phyloP scores from a whole-genome alignment of 179 eudicot species.

The Sideroxylon spinosum region DNA sequence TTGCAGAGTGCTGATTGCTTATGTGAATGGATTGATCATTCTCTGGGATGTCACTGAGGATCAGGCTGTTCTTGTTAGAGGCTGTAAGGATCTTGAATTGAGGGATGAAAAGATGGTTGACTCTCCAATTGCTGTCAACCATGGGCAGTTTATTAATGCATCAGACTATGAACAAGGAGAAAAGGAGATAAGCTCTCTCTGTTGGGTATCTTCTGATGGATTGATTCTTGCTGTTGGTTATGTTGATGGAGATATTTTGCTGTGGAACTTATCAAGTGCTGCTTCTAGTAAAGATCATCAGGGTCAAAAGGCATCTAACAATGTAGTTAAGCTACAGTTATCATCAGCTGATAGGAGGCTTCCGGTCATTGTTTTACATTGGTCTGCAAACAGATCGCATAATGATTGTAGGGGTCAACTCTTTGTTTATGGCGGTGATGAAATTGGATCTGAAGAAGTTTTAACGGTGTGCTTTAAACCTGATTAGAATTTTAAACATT shows the following conservation, averaged over 20 bases:
- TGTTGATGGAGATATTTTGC: conserved; percentile 88
- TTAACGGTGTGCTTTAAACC: conserved; percentile 57
- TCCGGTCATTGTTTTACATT: conserved; percentile 85
- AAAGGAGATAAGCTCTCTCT: conserved; percentile 82
- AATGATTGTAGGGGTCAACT: conserved; percentile 58
- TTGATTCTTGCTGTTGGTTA: conserved; percentile 92
- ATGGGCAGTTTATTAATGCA: conserved; percentile 26
- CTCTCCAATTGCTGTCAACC: conserved; percentile 36
- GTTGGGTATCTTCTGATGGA: conserved; percentile 96
- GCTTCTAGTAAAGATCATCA: conserved; percentile 31
- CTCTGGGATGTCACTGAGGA: conserved; percentile 84
- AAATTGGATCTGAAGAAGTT: conserved; percentile 95
- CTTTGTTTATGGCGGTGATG: conserved; percentile 92
- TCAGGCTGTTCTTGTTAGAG: conserved; percentile 55
- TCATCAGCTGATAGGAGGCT: conserved; percentile 72
- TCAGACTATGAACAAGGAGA: conserved; percentile 47
- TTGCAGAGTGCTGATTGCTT: conserved; percentile 83
- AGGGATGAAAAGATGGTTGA: conserved; percentile 34
- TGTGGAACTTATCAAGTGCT: conserved; percentile 64
- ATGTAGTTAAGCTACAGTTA: conserved; percentile 66
- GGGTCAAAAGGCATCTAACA: conserved; percentile 37
- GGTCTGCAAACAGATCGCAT: conserved; percentile 51
- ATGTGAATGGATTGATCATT: conserved; percentile 73
- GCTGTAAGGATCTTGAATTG: conserved; percentile 56
- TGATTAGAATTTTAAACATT: conserved; percentile 11